A percentile compares a stretch with the other conserved stretches of the same genome.
phyloP scores from a whole-genome alignment of 495 filamentous ascomycete genomes.

The Glonium stellatum region DNA sequence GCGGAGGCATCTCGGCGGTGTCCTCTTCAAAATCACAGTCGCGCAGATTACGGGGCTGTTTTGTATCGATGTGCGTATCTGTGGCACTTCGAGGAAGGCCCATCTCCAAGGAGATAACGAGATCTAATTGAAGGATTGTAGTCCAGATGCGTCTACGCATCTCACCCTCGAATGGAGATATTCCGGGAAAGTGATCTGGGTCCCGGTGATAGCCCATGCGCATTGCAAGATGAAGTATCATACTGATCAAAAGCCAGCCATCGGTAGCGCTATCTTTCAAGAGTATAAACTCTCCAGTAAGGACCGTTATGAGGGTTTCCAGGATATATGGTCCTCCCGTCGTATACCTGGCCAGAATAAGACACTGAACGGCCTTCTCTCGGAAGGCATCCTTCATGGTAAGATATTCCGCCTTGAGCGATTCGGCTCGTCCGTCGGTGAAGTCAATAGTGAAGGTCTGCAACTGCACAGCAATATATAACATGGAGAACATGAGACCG shows the following conservation, averaged over 20 bases:
- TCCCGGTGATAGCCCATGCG: conserved; percentile 52
- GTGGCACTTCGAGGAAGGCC: neutral
- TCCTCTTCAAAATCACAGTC: conserved; percentile 36
- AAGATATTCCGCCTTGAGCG: no score
- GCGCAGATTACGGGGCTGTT: conserved; percentile 37
- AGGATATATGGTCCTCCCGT: neutral
- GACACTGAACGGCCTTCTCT: neutral
- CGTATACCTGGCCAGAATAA: neutral
- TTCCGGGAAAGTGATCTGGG: conserved; percentile 44
- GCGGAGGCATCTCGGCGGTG: conserved; percentile 26
- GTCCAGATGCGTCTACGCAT: conserved; percentile 52
- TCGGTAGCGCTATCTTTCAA: neutral
- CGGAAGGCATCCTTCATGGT: no score
- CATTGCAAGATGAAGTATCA: conserved; percentile 42
- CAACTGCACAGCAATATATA: conserved; percentile 9
- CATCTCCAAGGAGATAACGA: conserved; percentile 37
- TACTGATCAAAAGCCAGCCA: conserved; percentile 4
- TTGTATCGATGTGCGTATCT: conserved; percentile 33
- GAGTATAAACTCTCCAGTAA: neutral
- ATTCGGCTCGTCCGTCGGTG: neutral
- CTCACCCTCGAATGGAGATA: conserved; percentile 50
- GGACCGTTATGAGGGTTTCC: neutral
- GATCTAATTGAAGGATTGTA: conserved; percentile 45
- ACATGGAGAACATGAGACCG: conserved; percentile 7
- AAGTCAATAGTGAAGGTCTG: neutral